Base-by-base conservation (phyloP, 2,329 filamentous ascomycete species). In the Hypocrella siamensis region DNA sequence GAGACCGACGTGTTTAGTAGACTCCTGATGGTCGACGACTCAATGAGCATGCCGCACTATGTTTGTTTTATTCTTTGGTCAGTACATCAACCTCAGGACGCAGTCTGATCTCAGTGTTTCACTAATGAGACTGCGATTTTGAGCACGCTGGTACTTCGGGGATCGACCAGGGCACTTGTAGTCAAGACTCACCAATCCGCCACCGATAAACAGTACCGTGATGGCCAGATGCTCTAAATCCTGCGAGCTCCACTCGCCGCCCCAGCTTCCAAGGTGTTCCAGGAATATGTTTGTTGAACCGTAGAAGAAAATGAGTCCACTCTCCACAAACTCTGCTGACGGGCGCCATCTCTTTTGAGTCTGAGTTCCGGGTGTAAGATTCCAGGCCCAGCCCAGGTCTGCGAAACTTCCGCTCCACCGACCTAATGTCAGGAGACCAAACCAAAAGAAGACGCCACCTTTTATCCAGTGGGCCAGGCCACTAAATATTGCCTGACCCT, bases 311-410 rank as follows among this genome's bases (percentile, higher is more conserved):
- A 96, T 94, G 41, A 93, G 70, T 35, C 79, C 76, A 21, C 83
- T 92, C 54, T 96, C 88, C 30, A 79, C 72, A 44, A 93, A 93
- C 56, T 96, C 88, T 17, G 82, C 84, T 0, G 81, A 81, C 1
- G 80, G 81, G 31, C 72, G 72, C 69, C 78, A 79, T 47, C 15
- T 15, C 17, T 64, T 70, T 40, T 70, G 65, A 14, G 73, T 65
- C 10, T 42, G 37, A 12, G 45, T 46, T 38, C 53, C 63, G 4
- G 84, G 84, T 37, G 80, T 79, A 37, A 86, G 56, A 46, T 96
- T 96, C 88, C 88, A 94, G 0, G 85, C 83, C 88, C 88, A 96
- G 41, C 88, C 88, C 35, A 88, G 68, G 37, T 93, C 82, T 35
- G 80, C 76, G 51, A 93, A 96, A 51, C 80, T 81, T 17, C 88